Percentiles rank a stretch among this genome's conserved stretches.
Evolutionary conservation across 2,329 filamentous ascomycete species (phyloP).

Genomic region (Neoarthrinium moseri): DNA sequence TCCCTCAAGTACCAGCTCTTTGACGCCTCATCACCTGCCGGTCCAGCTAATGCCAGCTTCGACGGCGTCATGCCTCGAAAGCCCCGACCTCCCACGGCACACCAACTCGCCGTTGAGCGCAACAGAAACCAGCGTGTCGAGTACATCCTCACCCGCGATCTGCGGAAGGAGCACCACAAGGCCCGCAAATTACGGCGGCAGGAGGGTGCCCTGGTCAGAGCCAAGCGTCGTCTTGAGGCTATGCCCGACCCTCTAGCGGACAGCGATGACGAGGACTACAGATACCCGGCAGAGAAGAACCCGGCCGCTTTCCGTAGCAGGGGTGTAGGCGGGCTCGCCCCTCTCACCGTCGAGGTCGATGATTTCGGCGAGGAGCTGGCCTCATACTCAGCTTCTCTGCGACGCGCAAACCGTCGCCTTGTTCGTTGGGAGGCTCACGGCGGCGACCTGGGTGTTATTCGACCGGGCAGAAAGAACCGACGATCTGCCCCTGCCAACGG

Average conservation of each 20-base stretch:
- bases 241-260: slow-evolving; percentile 58
- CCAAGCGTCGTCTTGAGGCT: slow-evolving; percentile 61
- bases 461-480: slow-evolving; percentile 43
- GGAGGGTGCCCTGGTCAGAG: slow-evolving; percentile 66
- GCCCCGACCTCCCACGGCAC: slow-evolving; percentile 73
- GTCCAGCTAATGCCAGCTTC: slow-evolving; percentile 43
- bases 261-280: slow-evolving; percentile 57
- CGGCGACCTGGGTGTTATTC: slow-evolving; percentile 45
- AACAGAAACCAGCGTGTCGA: slow-evolving; percentile 79
- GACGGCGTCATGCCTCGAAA: slow-evolving; percentile 60
- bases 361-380: slow-evolving; percentile 76
- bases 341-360: slow-evolving; percentile 60
- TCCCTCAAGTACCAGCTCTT: slow-evolving; percentile 59
- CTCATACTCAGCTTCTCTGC: slow-evolving; percentile 64
- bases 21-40: slow-evolving; percentile 60
- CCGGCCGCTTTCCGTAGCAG: slow-evolving; percentile 49
- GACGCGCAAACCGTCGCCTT: slow-evolving; percentile 63
- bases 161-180: slow-evolving; percentile 64
- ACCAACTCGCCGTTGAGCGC: slow-evolving; percentile 77
- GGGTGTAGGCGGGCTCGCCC: slow-evolving; percentile 64
- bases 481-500: slow-evolving; percentile 20
- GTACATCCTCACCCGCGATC: slow-evolving; percentile 73
- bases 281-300: slow-evolving; percentile 29
- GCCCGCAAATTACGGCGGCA: slow-evolving; percentile 60
- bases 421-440: slow-evolving; percentile 63